These are phyloP conservation scores for Podila epigama DNA, from an alignment of 192 early-diverging fungal species.

Conservation along the genomic window DNA sequence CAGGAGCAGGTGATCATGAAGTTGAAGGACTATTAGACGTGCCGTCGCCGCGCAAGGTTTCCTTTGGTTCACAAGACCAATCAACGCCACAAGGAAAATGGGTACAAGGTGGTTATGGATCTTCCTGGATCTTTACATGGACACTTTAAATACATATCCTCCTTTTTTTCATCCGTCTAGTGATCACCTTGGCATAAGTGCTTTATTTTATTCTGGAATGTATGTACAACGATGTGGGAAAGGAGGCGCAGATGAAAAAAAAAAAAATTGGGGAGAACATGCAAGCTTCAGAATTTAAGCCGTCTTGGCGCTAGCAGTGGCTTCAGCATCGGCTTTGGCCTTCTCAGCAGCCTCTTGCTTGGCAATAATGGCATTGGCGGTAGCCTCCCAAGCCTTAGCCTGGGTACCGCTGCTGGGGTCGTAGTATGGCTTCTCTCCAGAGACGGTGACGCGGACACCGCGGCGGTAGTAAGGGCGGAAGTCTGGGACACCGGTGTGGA, in stretches of 20 bases:
- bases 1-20: conserved; percentile 36
- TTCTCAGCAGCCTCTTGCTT: conserved; percentile 12
- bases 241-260: conserved; percentile 1
- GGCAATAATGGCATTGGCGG: conserved; percentile 17
- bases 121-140: conserved; percentile 35
- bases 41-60: conserved; percentile 8
- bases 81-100: background rate
- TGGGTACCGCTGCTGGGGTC: conserved; percentile 32
- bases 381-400: conserved; percentile 17
- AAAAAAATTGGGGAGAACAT: background rate
- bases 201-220: background rate
- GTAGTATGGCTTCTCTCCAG: conserved; percentile 53
- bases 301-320: conserved; percentile 1
- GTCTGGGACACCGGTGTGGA: conserved; percentile 51
- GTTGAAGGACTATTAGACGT: conserved; percentile 19
- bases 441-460: conserved; percentile 48
- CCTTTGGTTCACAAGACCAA: background rate
- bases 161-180: too few relatives aligned
- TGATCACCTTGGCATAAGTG: too few relatives aligned
- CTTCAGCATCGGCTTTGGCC: background rate
- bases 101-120: conserved; percentile 39
- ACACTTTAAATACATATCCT: too few relatives aligned
- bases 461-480: conserved; percentile 46
- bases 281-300: background rate
- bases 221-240: too few relatives aligned